Base-by-base conservation (phyloP, 257 asterid genomes). In the Leptodermis oblonga region DNA sequence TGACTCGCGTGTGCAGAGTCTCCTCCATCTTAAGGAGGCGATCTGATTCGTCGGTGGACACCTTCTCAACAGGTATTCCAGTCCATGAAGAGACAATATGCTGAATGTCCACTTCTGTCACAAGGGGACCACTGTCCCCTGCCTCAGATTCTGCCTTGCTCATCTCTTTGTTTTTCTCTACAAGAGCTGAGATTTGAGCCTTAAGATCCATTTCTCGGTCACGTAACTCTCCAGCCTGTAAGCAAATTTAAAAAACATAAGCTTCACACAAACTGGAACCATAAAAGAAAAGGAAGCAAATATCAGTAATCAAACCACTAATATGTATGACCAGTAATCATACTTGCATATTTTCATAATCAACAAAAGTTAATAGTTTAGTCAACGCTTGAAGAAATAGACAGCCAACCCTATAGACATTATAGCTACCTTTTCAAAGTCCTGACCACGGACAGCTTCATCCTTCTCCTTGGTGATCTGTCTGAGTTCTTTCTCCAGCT, bases 21-120 rank as follows among this genome's bases (percentile, higher is more conserved):
- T 88, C 96, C 76, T 93, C 98, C 98, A 93, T 90, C 81, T 88
- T 90, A 55, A 93, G 92, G 72, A 93, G 98, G 49, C 97, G 95
- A 31, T 87, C 95, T 2, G 98, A 93, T 69, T 93, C 98, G 22
- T 90, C 97, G 4, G 90, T 76, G 0, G 98, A 90, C 45, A 93
- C 98, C 77, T 93, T 93, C 59, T 90, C 97, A 15, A 93, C 98
- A 3, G 98, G 98, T 64, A 93, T 93, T 51, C 98, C 98, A 0
- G 98, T 93, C 98, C 98, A 90, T 8, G 96, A 86, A 75, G 97
- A 84, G 56, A 93, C 96, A 3, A 93, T 93, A 68, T 90, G 97
- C 74, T 93, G 98, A 77, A 93, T 93, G 86, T 93, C 98, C 18
- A 79, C 88, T 80, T 93, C 98, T 0, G 95, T 93, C 77, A 93